These are phyloP conservation scores for Hypoxylon trugodes DNA, from an alignment of 495 filamentous ascomycete species.

Conservation along the genomic window DNA sequence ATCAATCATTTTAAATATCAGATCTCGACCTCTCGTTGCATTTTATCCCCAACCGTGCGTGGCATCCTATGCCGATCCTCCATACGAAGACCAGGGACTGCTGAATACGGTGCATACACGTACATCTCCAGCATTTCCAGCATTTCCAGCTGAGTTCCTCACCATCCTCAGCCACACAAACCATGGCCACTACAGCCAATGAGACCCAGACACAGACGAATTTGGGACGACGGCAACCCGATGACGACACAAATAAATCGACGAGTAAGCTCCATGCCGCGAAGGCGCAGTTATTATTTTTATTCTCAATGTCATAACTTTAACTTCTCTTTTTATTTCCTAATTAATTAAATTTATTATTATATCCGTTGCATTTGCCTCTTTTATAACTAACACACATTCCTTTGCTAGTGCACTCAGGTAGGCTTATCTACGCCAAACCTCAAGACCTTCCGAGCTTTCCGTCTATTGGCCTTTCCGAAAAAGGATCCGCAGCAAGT, in stretches of 20 bases:
- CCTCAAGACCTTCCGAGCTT: constrained; percentile 73
- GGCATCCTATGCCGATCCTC: constrained; percentile 31
- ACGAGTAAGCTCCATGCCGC: constrained; percentile 32
- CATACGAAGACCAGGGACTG: constrained; percentile 10
- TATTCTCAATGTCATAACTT: background rate
- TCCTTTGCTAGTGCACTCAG: constrained; percentile 49
- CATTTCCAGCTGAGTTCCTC: constrained; percentile 21
- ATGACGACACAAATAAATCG: constrained; percentile 39
- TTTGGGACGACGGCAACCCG: constrained; percentile 30
- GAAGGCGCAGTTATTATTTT: background rate
- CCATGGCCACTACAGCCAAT: constrained; percentile 35
- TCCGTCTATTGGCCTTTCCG: constrained; percentile 68
- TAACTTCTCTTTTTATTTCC: background rate
- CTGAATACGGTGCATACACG: constrained; percentile 13
- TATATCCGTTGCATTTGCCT: background rate
- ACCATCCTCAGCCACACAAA: constrained; percentile 30
- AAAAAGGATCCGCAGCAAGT: constrained; percentile 71
- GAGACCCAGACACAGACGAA: constrained; percentile 23
- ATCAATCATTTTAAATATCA: constrained; percentile 14
- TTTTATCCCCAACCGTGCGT: constrained; percentile 13
- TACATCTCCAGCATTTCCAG: too few relatives aligned
- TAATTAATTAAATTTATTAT: background rate
- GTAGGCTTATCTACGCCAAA: constrained; percentile 72
- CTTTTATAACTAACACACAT: constrained; percentile 23
- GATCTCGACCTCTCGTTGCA: constrained; percentile 23